phyloP scores from a whole-genome alignment of 352 stramenopile species.

The Phytopythium oedochilum region DNA sequence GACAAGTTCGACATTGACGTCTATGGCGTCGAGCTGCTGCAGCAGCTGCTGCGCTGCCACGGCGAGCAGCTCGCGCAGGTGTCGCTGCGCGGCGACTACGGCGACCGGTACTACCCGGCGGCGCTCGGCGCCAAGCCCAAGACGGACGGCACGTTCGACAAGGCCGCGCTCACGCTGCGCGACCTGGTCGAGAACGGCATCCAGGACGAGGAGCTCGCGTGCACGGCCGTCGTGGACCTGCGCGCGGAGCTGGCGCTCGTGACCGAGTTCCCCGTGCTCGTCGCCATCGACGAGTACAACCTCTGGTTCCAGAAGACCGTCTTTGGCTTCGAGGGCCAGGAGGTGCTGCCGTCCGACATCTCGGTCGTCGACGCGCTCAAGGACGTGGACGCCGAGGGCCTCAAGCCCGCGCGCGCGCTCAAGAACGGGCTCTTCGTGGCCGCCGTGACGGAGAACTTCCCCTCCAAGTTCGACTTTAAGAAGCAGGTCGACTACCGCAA shows the following conservation, averaged over 20 bases:
- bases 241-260: conserved; percentile 70
- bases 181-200: conserved; percentile 79
- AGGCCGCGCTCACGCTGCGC: conserved; percentile 56
- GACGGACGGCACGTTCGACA: conserved; percentile 42
- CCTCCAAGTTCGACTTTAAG: conserved; percentile 71
- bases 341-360: conserved; percentile 71
- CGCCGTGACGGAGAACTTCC: conserved; percentile 83
- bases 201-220: conserved; percentile 79
- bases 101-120: conserved; percentile 76
- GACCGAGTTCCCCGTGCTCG: conserved; percentile 82
- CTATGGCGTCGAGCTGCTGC: conserved; percentile 69
- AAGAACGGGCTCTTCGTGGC: conserved; percentile 80
- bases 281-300: conserved; percentile 89
- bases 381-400: conserved; percentile 62
- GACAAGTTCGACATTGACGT: conserved; percentile 87
- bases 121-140: conserved; percentile 75
- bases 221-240: conserved; percentile 74
- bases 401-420: conserved; percentile 53
- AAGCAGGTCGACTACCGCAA: conserved; percentile 78
- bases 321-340: conserved; percentile 81
- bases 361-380: conserved; percentile 75
- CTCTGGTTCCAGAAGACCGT: conserved; percentile 83
- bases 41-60: conserved; percentile 79
- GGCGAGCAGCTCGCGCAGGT: conserved; percentile 62
- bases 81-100: conserved; percentile 62